Conservation (phyloP, 108 stramenopile species). For the Cyclotella baltica region DNA sequence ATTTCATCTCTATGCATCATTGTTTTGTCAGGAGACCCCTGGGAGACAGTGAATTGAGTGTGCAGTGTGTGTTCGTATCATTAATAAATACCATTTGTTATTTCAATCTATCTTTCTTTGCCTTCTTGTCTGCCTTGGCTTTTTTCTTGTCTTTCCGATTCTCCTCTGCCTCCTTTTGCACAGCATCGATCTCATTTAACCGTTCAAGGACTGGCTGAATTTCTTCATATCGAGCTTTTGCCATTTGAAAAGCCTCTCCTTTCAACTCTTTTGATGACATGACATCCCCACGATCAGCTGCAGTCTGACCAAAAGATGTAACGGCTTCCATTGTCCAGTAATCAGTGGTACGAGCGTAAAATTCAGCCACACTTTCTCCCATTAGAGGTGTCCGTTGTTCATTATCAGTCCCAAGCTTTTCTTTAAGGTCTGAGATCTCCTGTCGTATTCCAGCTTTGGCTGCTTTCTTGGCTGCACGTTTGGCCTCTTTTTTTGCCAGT, state of each 20-base stretch:
- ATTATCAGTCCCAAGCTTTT: constrained; percentile 56
- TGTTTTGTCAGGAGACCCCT: too few relatives aligned
- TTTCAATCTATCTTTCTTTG: constrained; percentile 27
- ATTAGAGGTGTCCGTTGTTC: constrained; percentile 64
- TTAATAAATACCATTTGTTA: neutral
- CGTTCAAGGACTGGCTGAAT: constrained; percentile 66
- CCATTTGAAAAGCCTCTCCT: constrained; percentile 79
- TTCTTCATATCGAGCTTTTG: constrained; percentile 71
- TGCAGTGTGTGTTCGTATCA: neutral
- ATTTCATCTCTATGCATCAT: too few relatives aligned
- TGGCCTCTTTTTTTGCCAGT: constrained; percentile 20
- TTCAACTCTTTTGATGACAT: constrained; percentile 80
- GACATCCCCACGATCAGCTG: constrained; percentile 44
- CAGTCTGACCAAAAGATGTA: constrained; percentile 25
- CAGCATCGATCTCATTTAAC: constrained; percentile 61
- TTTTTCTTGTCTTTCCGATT: constrained; percentile 52
- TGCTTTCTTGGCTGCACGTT: constrained; percentile 41
- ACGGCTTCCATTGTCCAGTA: constrained; percentile 71
- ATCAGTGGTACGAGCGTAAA: constrained; percentile 79
- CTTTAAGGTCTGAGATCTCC: constrained; percentile 73
- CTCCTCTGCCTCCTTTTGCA: constrained; percentile 46
- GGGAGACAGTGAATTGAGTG: neutral
- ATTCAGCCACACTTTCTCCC: constrained; percentile 82
- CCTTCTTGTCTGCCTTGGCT: constrained; percentile 40
- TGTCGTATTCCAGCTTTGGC: constrained; percentile 64